A percentile compares a stretch with the other conserved stretches of the same genome.
Conservation (phyloP, 2,329 filamentous ascomycete genomes). For the Colletotrichum sp. region DNA sequence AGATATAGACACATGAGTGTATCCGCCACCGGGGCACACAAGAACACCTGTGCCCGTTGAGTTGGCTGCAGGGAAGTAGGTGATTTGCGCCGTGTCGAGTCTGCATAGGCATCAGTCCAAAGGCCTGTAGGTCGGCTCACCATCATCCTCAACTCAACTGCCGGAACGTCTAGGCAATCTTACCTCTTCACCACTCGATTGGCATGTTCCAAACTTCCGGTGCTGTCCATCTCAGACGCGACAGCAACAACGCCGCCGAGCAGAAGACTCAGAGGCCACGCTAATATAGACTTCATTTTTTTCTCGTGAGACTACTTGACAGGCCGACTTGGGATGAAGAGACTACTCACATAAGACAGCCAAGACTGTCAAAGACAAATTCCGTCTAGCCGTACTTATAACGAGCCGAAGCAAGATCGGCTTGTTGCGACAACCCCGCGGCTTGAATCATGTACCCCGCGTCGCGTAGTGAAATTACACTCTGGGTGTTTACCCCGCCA, state of each 20-base stretch:
- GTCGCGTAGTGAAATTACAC: neutral
- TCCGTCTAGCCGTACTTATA: neutral
- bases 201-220: neutral
- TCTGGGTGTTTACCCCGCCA: neutral
- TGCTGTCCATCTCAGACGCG: neutral
- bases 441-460: neutral
- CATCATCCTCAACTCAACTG: neutral
- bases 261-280: neutral
- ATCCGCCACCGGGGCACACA: slow-evolving; percentile 24
- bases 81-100: slow-evolving; percentile 6
- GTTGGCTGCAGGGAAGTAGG: slow-evolving; percentile 8
- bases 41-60: slow-evolving; percentile 21
- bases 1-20: slow-evolving; percentile 16
- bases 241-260: neutral
- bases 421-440: neutral
- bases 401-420: neutral
- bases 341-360: no score
- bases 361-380: neutral
- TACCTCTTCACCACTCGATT: neutral
- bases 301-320: neutral
- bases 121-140: neutral
- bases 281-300: neutral
- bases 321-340: neutral
- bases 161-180: neutral
- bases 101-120: neutral